Evolutionary conservation across 495 filamentous ascomycete species (phyloP), one percentile per base, ranked within the genome.

Genomic region (Daldinia bambusicola): DNA sequence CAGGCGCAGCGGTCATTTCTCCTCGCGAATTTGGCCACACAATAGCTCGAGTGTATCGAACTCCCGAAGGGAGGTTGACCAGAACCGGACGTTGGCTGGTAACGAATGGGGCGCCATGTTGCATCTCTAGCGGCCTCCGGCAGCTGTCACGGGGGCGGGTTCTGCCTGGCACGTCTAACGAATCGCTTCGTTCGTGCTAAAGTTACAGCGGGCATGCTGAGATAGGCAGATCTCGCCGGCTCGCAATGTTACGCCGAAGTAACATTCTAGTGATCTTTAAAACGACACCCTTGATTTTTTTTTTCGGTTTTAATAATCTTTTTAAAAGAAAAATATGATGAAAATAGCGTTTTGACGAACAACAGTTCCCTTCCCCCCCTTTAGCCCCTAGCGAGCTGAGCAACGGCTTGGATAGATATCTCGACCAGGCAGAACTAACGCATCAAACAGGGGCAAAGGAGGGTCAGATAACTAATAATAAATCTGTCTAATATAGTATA

Each of bases 91-190:
- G 14, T 66, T 70, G 22, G 37, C 71, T 70, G 71, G 71, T 74
- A 74, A 62, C 71, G 71, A 74, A 70, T 70, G 71, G 62, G 67
- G 63, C 61, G 52, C 50, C 48, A 69, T 66, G 72, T 75, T 57
- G 64, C 72, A 74, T 70, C 74, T 66, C 68, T 53, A 66, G 55
- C 72, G 70, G 75, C 65, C 68, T 71, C 67, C 73, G 72, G 67
- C 75, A 75, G 72, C 75, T 75, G 70, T 75, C 75, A 72, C 67
- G 69, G 67, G 67, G 63, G 67, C 56, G 55, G 60, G 52, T 63
- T 60, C 56, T 66, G 58, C 31, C 55, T 68, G 58, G 68, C 55
- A 69, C 58, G 69, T 48, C 20, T 66, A 65, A 67, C 72, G 72
- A 69, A 69, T 67, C 68, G 55, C 65, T 20, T 26, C 22, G 31